Conservation (phyloP, 75 land plant genomes). For the Picea sitchensis region DNA sequence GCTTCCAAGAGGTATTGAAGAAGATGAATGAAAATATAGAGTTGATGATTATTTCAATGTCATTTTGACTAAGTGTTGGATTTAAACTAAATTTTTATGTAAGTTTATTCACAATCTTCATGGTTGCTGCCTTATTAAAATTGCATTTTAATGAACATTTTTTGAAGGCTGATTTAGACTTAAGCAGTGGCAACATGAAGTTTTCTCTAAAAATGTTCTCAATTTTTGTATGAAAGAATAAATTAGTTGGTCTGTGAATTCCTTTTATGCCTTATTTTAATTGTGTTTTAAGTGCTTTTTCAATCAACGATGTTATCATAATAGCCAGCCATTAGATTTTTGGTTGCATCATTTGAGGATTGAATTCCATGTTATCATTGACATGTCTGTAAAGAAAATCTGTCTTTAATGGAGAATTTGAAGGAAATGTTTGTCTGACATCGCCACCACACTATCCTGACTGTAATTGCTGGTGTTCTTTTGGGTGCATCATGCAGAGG, state of each 20-base stretch:
- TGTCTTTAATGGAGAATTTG: neutral
- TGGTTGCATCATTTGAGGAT: neutral
- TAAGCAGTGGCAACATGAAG: neutral
- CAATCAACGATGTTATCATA: neutral
- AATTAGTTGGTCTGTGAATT: neutral
- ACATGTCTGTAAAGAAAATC: neutral
- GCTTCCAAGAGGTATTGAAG: slow-evolving; percentile 75
- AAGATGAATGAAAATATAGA: neutral
- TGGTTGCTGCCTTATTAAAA: neutral
- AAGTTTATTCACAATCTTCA: neutral
- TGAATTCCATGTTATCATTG: neutral
- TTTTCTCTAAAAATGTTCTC: neutral
- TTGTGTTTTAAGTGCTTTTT: neutral
- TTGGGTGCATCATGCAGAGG: slow-evolving; percentile 52
- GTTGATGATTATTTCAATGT: neutral
- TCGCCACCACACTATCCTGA: neutral
- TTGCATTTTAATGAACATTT: neutral
- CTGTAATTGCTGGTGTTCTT: neutral
- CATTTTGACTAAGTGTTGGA: neutral
- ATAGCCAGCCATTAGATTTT: neutral
- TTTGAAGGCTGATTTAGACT: neutral
- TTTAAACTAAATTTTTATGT: neutral
- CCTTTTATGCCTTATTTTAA: neutral
- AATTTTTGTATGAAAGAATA: neutral
- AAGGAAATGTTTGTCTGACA: neutral